Evolutionary conservation across 768 basidiomycete genomes (phyloP), one percentile per base, ranked within the genome.

Genomic region (Leccinum sublutescens): DNA sequence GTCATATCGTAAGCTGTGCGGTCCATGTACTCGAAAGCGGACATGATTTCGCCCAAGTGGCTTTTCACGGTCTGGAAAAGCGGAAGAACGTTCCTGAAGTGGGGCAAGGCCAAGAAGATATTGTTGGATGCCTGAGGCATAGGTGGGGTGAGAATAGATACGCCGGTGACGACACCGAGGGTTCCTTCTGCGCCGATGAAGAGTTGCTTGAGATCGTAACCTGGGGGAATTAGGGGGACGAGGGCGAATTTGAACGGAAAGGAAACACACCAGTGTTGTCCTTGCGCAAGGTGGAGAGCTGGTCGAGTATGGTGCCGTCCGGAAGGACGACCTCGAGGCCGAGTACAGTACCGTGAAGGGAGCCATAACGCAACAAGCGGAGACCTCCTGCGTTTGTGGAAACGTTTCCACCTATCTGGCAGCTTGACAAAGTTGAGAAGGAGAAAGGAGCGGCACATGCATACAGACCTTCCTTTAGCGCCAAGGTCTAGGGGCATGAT

Each of bases 161-260:
- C 91, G 23, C 84, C 97, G 11, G 97, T 99, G 60, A 99, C 86
- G 56, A 99, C 80, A 49, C 97, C 97, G 23, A 99, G 86, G 0
- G 96, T 98, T 54, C 97, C 97, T 72, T 99, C 97, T 6, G 91
- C 88, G 12, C 97, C 97, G 64, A 99, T 97, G 76, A 98, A 99
- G 17, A 99, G 83, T 68, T 99, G 97, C 74, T 99, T 98, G 50
- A 99, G 80, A 73, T 99, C 97, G 71, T 97, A 98, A 12, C 97
- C 96, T 94, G 65, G 40, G 23, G 14, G 17, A 23, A 8, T 71
- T 47, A 68, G 54, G 33, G 23, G 21, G 14, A 7, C 15, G 5
- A 7, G 17, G 31, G 2, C 2, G 6, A 12, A 40, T 17, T 57
- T 15, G 23, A 7, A 55, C 38, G 38, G 11, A 14, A 9, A 50